Evolutionary conservation across 176 grass and related monocot genomes (phyloP), one percentile per base, ranked within the genome.

Genomic region (barley (Hordeum vulgare)): DNA sequence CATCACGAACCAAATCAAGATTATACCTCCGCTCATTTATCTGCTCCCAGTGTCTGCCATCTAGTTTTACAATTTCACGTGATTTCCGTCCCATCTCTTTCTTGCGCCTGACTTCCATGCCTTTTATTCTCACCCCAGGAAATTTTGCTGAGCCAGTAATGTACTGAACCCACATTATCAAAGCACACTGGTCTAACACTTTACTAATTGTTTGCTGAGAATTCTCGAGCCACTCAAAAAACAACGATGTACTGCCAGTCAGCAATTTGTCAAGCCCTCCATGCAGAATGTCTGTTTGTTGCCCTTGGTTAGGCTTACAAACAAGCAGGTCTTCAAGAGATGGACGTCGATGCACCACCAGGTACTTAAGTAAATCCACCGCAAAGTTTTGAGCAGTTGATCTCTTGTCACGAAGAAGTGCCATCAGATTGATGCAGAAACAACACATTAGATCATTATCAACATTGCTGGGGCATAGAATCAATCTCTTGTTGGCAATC

Each of bases 111-210:
- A 93, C 83, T 86, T 99, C 97, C 88, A 96, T 90, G 44, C 97
- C 97, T 89, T 99, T 99, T 86, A 99, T 96, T 90, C 97, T 96
- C 35, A 99, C 97, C 17, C 93, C 89, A 88, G 97, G 97, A 90
- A 99, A 99, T 67, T 99, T 96, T 85, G 85, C 87, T 66, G 97
- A 96, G 59, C 93, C 93, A 45, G 91, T 84, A 66, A 99, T 85
- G 67, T 94, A 96, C 37, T 95, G 91, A 81, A 93, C 83, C 97
- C 97, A 99, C 97, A 99, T 99, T 76, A 99, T 93, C 51, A 91
- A 76, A 68, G 97, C 89, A 2, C 89, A 96, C 36, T 96, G 91
- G 74, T 99, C 97, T 85, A 99, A 79, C 67, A 95, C 93, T 87
- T 95, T 91, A 75, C 86, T 94, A 70, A 99, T 80, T 40, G 85